These are phyloP conservation scores for Salix brachista DNA, from an alignment of 345 rosid species.

Conservation along the genomic window DNA sequence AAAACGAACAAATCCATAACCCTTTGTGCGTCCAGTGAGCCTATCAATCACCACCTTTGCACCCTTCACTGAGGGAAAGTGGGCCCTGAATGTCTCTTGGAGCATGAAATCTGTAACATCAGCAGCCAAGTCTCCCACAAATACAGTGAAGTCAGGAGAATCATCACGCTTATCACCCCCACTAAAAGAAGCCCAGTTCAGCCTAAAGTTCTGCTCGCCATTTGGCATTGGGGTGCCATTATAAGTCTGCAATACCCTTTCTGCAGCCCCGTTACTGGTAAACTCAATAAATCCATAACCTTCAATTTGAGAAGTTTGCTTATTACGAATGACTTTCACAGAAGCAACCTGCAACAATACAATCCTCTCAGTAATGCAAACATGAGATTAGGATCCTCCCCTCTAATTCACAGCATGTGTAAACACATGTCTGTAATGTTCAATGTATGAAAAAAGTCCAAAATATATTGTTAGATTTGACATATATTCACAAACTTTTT, in stretches of 20 bases:
- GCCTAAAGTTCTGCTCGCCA: conserved; percentile 65
- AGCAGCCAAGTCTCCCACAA: conserved; percentile 92
- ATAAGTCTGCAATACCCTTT: conserved; percentile 63
- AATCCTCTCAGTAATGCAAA: neutral
- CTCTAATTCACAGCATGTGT: neutral
- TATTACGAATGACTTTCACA: conserved; percentile 77
- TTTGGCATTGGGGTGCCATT: conserved; percentile 71
- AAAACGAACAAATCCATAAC: conserved; percentile 88
- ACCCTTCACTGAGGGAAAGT: conserved; percentile 67
- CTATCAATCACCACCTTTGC: conserved; percentile 94
- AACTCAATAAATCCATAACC: conserved; percentile 89
- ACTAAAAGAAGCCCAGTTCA: conserved; percentile 80
- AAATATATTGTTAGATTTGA: no score
- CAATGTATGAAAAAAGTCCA: no score
- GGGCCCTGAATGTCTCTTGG: conserved; percentile 74
- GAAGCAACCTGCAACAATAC: conserved; percentile 41
- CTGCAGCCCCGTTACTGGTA: conserved; percentile 64
- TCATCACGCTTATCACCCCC: conserved; percentile 84
- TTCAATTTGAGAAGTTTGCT: conserved; percentile 65
- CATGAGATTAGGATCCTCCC: neutral
- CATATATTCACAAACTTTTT: no score
- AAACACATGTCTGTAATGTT: no score
- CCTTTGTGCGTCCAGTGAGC: conserved; percentile 77
- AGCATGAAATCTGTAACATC: conserved; percentile 85
- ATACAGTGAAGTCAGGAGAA: conserved; percentile 65